Percentiles rank a stretch among this genome's conserved stretches.
These are phyloP conservation scores for Cercospora zeina DNA, from an alignment of 2,329 filamentous ascomycete genomes.

Conservation along the genomic window DNA sequence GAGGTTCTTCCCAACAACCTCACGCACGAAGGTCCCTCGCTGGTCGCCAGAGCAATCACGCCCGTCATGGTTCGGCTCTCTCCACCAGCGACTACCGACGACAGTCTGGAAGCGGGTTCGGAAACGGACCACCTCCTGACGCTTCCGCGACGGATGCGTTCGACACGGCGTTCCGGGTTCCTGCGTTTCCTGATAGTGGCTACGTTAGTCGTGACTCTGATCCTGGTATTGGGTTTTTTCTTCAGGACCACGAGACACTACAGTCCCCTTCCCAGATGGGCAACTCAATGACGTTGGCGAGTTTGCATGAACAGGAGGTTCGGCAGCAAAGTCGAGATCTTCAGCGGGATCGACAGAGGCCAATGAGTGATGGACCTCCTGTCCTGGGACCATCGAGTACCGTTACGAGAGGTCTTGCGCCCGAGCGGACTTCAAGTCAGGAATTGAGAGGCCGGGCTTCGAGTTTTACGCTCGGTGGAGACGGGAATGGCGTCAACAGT, in stretches of 20 bases:
- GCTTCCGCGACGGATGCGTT: background rate
- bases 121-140: constrained; percentile 10
- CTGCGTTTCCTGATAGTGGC: constrained; percentile 17
- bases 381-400: background rate
- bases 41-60: constrained; percentile 5
- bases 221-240: constrained; percentile 15
- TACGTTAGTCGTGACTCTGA: constrained; percentile 16
- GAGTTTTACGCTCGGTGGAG: background rate
- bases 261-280: constrained; percentile 10
- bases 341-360: background rate
- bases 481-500: background rate
- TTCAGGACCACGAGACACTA: constrained; percentile 8
- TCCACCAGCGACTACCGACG: background rate
- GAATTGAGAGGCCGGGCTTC: constrained; percentile 2
- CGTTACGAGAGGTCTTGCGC: background rate
- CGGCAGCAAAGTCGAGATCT: background rate
- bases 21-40: constrained; percentile 9
- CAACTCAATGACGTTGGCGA: constrained; percentile 13
- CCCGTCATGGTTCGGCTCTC: constrained; percentile 13
- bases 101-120: constrained; percentile 8
- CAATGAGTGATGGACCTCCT: background rate
- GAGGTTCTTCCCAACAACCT: constrained; percentile 12
- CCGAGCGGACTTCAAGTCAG: background rate
- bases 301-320: background rate
- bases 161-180: constrained; percentile 10